Base-by-base conservation (phyloP, 495 filamentous ascomycete species). In the Aspergillus conjunctus region DNA sequence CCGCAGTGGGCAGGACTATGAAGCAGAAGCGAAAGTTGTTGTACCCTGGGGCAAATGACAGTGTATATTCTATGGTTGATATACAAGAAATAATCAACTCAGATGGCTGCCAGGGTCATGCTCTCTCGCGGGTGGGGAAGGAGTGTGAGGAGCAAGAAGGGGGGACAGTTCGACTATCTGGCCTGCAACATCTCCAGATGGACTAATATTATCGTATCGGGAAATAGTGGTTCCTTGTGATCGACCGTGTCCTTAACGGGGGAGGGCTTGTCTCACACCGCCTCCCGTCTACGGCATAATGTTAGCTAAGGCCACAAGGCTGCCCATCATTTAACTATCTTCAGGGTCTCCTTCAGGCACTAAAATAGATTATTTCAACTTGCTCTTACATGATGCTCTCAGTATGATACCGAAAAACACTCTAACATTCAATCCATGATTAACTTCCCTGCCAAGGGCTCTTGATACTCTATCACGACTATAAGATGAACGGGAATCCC, bases 231-330 rank as follows among this genome's bases (percentile, higher is more conserved):
- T 57, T 48, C 49, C 61, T 62, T 66, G 51, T 67, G 64, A 70
- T 70, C 56, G 68, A 70, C 68, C 68, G 68, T 71, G 68, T 71
- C 68, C 68, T 71, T 71, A 68, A 64, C 66, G 58, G 58, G 65
- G 57, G 31, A 15, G 44, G 51, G 21, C 21, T 14, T 17, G 32
- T 2, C 3, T 26, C 44, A 54, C 65, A 73, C 71, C 71, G 71
- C 71, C 71, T 73, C 22, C 68, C 34, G 6, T 18, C 41, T 66
- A 7, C 7, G 18, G 60, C 18, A 26, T 61, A 53, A 49, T 31
- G 30, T 12, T 22, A 7, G 39, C 41, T 51, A 41, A 46, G 56
- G 59, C 54, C 30, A 34, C 33, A 58, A 59, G 48, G 56, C 48
- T 43, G 20, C 21, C 32, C 37, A 33, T 17, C 34, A 32, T 34